A percentile compares a stretch with the other conserved stretches of the same genome.
Evolutionary conservation across 2,329 filamentous ascomycete species (phyloP).

Genomic region (Cyanodermella asteris): DNA sequence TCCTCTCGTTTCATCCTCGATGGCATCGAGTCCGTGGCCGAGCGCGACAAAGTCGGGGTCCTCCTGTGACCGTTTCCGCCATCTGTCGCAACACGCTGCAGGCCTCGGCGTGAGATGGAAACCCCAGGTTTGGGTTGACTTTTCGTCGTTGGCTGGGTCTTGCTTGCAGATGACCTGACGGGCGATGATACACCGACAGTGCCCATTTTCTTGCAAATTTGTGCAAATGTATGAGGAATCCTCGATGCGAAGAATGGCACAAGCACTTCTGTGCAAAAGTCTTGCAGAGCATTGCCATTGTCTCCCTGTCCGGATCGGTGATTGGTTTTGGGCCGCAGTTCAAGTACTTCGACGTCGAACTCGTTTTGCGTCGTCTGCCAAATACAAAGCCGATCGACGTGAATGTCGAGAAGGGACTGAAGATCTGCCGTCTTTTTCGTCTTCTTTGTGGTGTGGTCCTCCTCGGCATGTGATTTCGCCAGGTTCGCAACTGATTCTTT

Average conservation of each 20-base stretch:
- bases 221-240: not conserved
- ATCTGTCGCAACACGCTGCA: conserved; percentile 25
- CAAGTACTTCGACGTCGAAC: too few species aligned
- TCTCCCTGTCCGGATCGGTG: conserved; percentile 10
- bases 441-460: conserved; percentile 11
- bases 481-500: conserved; percentile 8
- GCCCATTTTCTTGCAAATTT: conserved; percentile 5
- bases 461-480: conserved; percentile 7
- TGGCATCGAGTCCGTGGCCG: conserved; percentile 20
- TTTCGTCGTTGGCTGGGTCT: conserved; percentile 11
- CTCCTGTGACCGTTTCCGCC: conserved; percentile 16
- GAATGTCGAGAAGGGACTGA: conserved; percentile 21
- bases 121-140: conserved; percentile 13
- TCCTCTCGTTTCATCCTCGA: conserved; percentile 19
- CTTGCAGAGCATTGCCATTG: conserved; percentile 22
- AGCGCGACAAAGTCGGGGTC: conserved; percentile 19
- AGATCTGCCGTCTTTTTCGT: conserved; percentile 21
- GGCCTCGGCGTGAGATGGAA: conserved; percentile 15
- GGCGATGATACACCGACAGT: conserved; percentile 10
- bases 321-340: conserved; percentile 16
- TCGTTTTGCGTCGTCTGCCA: conserved; percentile 29
- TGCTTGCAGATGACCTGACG: conserved; percentile 14
- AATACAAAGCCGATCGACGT: conserved; percentile 27
- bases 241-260: conserved; percentile 17
- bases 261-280: conserved; percentile 28